These are phyloP conservation scores for Lumnitzera littorea DNA, from an alignment of 345 rosid species.

Conservation along the genomic window DNA sequence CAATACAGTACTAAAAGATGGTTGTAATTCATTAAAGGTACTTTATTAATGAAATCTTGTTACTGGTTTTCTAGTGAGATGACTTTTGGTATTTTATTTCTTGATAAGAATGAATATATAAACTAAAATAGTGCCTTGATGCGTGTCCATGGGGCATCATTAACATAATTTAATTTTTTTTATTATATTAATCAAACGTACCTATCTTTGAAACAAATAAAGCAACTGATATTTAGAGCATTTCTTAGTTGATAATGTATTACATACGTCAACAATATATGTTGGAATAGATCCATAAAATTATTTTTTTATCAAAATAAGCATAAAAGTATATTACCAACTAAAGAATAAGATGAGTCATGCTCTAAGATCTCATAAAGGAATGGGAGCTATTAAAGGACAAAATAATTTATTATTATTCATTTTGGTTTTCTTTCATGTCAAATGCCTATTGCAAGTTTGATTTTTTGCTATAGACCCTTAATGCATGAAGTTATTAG, in stretches of 20 bases:
- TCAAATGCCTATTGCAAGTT: not conserved
- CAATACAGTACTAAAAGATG: conserved; percentile 29
- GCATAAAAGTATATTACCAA: not conserved
- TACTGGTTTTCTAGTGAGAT: not conserved
- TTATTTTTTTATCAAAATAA: not conserved
- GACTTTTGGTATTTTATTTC: not conserved
- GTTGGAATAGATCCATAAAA: not conserved
- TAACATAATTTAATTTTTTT: no score
- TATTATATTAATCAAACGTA: no score
- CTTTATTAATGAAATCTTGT: not conserved
- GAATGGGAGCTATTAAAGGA: not conserved
- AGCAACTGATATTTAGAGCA: no score
- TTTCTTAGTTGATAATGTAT: no score
- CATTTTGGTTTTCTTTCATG: not conserved
- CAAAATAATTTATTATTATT: not conserved
- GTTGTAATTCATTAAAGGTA: conserved; percentile 64
- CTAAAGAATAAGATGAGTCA: not conserved
- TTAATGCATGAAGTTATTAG: conserved; percentile 27
- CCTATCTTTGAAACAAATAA: no score
- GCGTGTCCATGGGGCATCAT: no score
- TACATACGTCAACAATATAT: no score
- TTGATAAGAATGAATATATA: not conserved
- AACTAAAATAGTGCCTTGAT: no score
- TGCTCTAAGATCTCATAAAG: not conserved
- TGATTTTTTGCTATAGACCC: conserved; percentile 30